Conservation (phyloP, 2,329 filamentous ascomycete species). For the Neurospora crassa region DNA sequence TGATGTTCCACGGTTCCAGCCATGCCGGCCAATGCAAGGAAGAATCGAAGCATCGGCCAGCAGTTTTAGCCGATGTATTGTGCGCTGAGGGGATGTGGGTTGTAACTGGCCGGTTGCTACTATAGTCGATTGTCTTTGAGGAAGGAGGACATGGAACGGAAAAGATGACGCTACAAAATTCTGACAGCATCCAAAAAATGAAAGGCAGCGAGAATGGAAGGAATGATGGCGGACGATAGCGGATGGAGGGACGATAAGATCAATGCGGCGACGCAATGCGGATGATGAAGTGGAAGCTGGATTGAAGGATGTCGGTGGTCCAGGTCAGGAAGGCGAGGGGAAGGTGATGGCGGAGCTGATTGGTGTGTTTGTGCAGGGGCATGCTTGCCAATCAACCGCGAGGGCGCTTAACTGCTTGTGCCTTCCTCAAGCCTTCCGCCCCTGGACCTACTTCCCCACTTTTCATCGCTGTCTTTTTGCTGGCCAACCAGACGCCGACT, state of each 20-base stretch:
- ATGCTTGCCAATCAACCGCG: slow-evolving; percentile 14
- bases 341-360: slow-evolving; percentile 19
- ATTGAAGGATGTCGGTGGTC: not conserved
- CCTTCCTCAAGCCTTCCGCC: slow-evolving; percentile 4
- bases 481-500: not conserved
- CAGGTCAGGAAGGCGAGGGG: slow-evolving; percentile 2
- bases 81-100: not conserved
- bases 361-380: slow-evolving; percentile 14
- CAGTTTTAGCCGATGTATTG: not conserved
- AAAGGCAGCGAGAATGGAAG: not conserved
- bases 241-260: not conserved
- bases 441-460: slow-evolving; percentile 1
- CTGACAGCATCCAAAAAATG: not conserved
- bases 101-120: not conserved
- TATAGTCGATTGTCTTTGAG: not conserved
- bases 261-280: not conserved
- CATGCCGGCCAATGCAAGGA: not conserved
- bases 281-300: not conserved
- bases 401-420: slow-evolving; percentile 18
- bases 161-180: not conserved
- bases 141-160: not conserved
- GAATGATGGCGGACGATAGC: not conserved
- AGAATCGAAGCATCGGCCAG: not conserved
- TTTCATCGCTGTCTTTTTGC: not conserved
- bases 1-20: not conserved